Conservation (phyloP, 768 basidiomycete genomes). For the Mycena vulgaris region DNA sequence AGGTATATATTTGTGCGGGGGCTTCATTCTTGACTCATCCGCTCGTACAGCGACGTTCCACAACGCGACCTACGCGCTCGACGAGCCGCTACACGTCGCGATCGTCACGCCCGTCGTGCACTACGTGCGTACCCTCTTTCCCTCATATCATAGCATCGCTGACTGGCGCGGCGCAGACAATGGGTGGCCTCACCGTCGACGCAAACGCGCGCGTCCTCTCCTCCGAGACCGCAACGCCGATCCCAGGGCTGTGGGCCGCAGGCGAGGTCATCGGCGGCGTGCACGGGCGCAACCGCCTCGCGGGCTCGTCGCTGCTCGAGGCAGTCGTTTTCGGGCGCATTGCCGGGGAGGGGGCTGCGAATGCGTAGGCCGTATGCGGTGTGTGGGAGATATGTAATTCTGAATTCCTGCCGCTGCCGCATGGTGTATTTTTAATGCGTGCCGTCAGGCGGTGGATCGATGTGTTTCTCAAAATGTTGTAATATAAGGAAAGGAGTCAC, state of each 20-base stretch:
- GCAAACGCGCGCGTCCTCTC: conserved; percentile 40
- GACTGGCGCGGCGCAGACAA: conserved; percentile 36
- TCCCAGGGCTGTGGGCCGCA: conserved; percentile 44
- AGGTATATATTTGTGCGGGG: too few species aligned
- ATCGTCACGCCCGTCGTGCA: conserved; percentile 47
- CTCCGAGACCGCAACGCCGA: conserved; percentile 22
- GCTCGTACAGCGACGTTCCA: background rate
- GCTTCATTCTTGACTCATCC: too few species aligned
- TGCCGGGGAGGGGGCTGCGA: conserved; percentile 41
- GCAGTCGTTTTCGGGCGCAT: conserved; percentile 49
- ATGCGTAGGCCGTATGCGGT: too few species aligned
- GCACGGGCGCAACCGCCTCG: conserved; percentile 46
- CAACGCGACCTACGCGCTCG: conserved; percentile 25
- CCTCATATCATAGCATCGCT: background rate
- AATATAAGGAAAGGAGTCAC: too few species aligned
- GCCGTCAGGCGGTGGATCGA: too few species aligned
- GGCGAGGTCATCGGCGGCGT: conserved; percentile 50
- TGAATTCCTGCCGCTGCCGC: too few species aligned
- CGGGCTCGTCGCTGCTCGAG: conserved; percentile 47
- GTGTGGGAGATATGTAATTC: too few species aligned
- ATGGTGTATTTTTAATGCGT: too few species aligned
- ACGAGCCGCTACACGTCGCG: conserved; percentile 42
- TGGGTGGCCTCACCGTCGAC: conserved; percentile 46
- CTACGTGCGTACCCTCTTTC: conserved; percentile 40
- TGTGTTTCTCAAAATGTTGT: too few species aligned